Evolutionary conservation across 306 rosid species (phyloP).

Genomic region (Parietaria judaica): DNA sequence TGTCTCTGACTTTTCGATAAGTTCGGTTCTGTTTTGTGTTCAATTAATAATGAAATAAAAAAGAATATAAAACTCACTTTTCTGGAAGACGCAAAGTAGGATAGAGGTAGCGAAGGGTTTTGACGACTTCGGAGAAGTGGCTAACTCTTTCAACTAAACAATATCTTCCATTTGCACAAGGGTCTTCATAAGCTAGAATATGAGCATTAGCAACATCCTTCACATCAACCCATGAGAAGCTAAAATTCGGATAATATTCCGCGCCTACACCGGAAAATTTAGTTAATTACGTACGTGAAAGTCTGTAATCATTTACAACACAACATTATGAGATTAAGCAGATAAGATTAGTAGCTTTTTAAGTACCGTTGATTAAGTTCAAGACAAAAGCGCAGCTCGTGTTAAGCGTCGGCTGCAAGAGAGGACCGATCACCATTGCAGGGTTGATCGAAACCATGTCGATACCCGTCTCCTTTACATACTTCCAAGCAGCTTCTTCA

Average conservation of each 20-base stretch:
- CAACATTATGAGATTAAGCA: too few species aligned
- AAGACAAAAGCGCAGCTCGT: constrained; percentile 39
- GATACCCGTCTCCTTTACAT: constrained; percentile 53
- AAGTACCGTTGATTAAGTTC: constrained; percentile 51
- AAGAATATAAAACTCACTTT: background rate
- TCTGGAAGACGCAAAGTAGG: constrained; percentile 21
- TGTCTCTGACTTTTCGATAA: too few species aligned
- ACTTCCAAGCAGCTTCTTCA: constrained; percentile 86
- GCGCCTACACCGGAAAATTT: constrained; percentile 43
- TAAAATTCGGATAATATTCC: constrained; percentile 37
- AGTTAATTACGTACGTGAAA: too few species aligned
- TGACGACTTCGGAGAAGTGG: constrained; percentile 46
- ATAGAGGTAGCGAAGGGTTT: constrained; percentile 40
- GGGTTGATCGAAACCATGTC: constrained; percentile 73
- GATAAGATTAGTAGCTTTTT: too few species aligned
- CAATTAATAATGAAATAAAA: too few species aligned
- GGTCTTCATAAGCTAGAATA: constrained; percentile 63
- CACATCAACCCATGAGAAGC: constrained; percentile 58
- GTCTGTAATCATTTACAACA: too few species aligned
- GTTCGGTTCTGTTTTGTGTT: background rate
- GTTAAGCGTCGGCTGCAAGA: constrained; percentile 66
- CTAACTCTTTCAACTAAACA: constrained; percentile 44
- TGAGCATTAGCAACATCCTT: constrained; percentile 83
- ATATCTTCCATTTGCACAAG: constrained; percentile 79
- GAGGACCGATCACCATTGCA: constrained; percentile 66